Conservation (phyloP, 306 rosid species). For the Quercus bicolor region DNA sequence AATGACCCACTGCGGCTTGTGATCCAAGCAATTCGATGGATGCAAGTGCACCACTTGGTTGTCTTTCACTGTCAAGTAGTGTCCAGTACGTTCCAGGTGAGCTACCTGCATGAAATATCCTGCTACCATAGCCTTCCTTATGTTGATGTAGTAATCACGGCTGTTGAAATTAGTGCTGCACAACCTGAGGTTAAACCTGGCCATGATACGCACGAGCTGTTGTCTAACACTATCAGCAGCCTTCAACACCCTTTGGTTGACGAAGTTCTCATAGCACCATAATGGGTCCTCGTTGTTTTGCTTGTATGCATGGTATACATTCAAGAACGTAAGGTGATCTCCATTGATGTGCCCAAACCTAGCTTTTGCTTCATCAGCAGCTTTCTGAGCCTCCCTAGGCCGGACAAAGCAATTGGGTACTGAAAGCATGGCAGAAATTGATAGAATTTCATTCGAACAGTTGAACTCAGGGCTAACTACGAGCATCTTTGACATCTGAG, state of each 20-base stretch:
- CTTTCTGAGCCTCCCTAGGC: slow-evolving; percentile 99
- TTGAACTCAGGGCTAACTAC: slow-evolving; percentile 90
- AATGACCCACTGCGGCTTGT: slow-evolving; percentile 97
- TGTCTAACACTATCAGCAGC: slow-evolving; percentile 90
- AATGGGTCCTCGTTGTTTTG: slow-evolving; percentile 80
- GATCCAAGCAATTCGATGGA: slow-evolving; percentile 96
- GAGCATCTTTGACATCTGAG: slow-evolving; percentile 99
- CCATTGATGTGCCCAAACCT: slow-evolving; percentile 97
- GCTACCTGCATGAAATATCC: slow-evolving; percentile 99
- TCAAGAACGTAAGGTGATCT: slow-evolving; percentile 92
- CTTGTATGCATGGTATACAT: slow-evolving; percentile 95
- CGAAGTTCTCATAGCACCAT: slow-evolving; percentile 90
- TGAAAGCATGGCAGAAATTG: slow-evolving; percentile 93
- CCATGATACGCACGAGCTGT: slow-evolving; percentile 87
- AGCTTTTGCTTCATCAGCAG: slow-evolving; percentile 97
- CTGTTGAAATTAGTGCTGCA: slow-evolving; percentile 94
- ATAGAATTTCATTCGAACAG: slow-evolving; percentile 92
- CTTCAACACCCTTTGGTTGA: slow-evolving; percentile 78
- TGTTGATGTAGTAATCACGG: slow-evolving; percentile 86
- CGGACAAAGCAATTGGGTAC: slow-evolving; percentile 99
- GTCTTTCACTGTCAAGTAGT: slow-evolving; percentile 91
- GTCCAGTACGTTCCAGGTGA: slow-evolving; percentile 88
- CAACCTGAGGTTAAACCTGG: slow-evolving; percentile 73
- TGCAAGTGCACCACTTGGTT: slow-evolving; percentile 95
- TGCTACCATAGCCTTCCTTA: slow-evolving; percentile 89